Percentiles rank a stretch among this genome's conserved stretches.
Evolutionary conservation across 2,329 filamentous ascomycete species (phyloP).

Genomic region (Neofusicoccum cordaticola): DNA sequence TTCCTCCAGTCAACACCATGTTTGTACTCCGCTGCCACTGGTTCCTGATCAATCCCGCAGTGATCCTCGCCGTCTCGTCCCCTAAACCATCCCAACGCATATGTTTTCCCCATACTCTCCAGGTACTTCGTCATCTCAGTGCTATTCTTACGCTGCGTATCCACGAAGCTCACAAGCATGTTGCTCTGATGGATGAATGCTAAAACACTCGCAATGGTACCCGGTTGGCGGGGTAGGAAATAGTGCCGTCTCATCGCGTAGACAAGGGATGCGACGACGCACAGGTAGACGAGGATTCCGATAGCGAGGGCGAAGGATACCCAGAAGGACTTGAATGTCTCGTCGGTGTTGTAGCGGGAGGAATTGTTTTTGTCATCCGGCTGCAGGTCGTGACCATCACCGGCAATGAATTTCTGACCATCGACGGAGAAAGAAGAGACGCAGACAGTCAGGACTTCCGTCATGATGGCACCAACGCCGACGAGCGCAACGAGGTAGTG

Average conservation of each 20-base stretch:
- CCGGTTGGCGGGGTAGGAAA: conserved; percentile 74
- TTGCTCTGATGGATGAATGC: conserved; percentile 78
- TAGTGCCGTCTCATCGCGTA: conserved; percentile 63
- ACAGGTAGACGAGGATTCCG: conserved; percentile 65
- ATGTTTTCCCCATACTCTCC: conserved; percentile 61
- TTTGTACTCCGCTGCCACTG: conserved; percentile 63
- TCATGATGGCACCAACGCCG: conserved; percentile 67
- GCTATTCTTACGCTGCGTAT: conserved; percentile 62
- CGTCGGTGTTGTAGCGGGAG: conserved; percentile 34
- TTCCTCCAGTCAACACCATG: conserved; percentile 52
- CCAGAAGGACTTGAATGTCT: conserved; percentile 61
- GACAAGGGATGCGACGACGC: conserved; percentile 57
- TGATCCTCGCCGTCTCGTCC: conserved; percentile 71
- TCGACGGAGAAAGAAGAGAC: conserved; percentile 66
- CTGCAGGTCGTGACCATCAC: conserved; percentile 21
- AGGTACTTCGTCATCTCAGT: conserved; percentile 61
- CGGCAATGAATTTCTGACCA: conserved; percentile 56
- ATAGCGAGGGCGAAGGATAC: conserved; percentile 61
- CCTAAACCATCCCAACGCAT: conserved; percentile 74
- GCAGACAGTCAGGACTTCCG: conserved; percentile 70
- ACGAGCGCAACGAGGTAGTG: conserved; percentile 67
- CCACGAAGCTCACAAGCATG: conserved; percentile 75
- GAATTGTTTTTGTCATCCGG: conserved; percentile 19
- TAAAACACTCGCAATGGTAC: conserved; percentile 72
- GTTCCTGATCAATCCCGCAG: conserved; percentile 75